Percentiles rank a stretch among this genome's conserved stretches.
These are phyloP conservation scores for Pseudonitzschia multiseries DNA, from an alignment of 108 stramenopile species.

Conservation along the genomic window DNA sequence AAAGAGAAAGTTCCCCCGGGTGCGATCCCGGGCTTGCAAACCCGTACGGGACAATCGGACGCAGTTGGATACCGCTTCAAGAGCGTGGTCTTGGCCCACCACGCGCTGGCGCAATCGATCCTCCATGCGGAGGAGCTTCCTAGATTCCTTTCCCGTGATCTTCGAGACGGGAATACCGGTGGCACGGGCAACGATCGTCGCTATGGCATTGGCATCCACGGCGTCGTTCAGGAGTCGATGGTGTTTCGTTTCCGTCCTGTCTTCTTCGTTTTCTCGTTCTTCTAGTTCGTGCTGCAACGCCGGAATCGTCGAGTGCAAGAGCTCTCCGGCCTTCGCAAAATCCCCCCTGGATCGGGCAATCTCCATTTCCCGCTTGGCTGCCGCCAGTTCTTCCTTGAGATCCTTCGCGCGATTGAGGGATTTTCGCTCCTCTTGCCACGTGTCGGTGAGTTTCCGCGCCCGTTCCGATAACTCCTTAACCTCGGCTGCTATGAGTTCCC, in stretches of 20 bases:
- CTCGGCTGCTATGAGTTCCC: slow-evolving; percentile 57
- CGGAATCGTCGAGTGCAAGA: slow-evolving; percentile 71
- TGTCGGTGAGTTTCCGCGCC: slow-evolving; percentile 55
- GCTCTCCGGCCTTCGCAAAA: slow-evolving; percentile 57
- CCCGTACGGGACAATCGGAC: slow-evolving; percentile 86
- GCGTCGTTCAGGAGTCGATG: slow-evolving; percentile 65
- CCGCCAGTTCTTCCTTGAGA: slow-evolving; percentile 74
- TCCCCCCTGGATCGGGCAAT: slow-evolving; percentile 69
- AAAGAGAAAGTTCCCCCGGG: slow-evolving; percentile 88
- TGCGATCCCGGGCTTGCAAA: slow-evolving; percentile 82
- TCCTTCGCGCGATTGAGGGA: slow-evolving; percentile 62
- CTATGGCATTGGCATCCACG: slow-evolving; percentile 79
- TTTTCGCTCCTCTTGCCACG: slow-evolving; percentile 64
- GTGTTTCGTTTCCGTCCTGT: slow-evolving; percentile 28
- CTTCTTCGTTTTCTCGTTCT: slow-evolving; percentile 47
- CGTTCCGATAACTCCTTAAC: slow-evolving; percentile 66
- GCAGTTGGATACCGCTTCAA: slow-evolving; percentile 82
- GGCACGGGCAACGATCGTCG: slow-evolving; percentile 72
- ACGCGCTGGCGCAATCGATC: slow-evolving; percentile 80
- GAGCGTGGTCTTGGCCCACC: slow-evolving; percentile 89
- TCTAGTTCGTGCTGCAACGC: slow-evolving; percentile 70
- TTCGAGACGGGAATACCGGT: slow-evolving; percentile 85
- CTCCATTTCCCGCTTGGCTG: slow-evolving; percentile 57
- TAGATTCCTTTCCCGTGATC: slow-evolving; percentile 79
- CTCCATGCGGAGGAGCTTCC: slow-evolving; percentile 86